Base-by-base conservation (phyloP, 2,329 filamentous ascomycete genomes). In the Aspergillus texensis region DNA sequence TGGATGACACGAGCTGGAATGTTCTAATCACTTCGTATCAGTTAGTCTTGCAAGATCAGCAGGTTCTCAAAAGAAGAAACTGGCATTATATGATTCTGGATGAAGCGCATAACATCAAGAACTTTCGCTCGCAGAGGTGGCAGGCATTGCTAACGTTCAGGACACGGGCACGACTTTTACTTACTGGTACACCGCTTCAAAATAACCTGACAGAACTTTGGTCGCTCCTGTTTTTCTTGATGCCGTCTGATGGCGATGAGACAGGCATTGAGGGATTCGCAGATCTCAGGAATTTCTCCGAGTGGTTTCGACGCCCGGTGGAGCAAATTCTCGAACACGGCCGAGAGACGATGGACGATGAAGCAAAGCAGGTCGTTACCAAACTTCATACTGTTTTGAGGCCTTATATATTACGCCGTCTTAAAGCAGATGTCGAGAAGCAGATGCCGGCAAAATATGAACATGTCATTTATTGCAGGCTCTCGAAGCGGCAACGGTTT, bases 31-130 rank as follows among this genome's bases (percentile, higher is more conserved):
- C 96, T 0, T 97, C 94, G 0, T 99, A 99, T 76, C 94, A 99
- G 72, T 88, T 99, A 55, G 94, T 98, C 8, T 85, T 98, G 19
- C 93, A 97, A 74, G 96, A 99, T 74, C 91, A 95, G 67, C 91
- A 94, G 70, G 93, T 96, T 0, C 96, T 99, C 81, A 95, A 96
- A 75, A 89, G 94, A 66, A 88, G 94, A 39, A 87, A 88, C 59
- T 99, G 96, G 96, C 94, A 98, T 75, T 99, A 98, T 78, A 93
- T 99, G 87, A 94, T 99, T 67, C 86, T 99, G 1, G 95, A 99
- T 71, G 95, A 99, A 80, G 95, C 96, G 0, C 95, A 99, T 82
- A 98, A 99, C 79, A 99, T 99, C 84, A 98, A 99, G 75, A 99
- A 99, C 78, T 99, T 98, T 84, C 94, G 96, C 73, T 97, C 94